Conservation (phyloP, 2,329 filamentous ascomycete species). For the Calonectria pseudoturangicola region DNA sequence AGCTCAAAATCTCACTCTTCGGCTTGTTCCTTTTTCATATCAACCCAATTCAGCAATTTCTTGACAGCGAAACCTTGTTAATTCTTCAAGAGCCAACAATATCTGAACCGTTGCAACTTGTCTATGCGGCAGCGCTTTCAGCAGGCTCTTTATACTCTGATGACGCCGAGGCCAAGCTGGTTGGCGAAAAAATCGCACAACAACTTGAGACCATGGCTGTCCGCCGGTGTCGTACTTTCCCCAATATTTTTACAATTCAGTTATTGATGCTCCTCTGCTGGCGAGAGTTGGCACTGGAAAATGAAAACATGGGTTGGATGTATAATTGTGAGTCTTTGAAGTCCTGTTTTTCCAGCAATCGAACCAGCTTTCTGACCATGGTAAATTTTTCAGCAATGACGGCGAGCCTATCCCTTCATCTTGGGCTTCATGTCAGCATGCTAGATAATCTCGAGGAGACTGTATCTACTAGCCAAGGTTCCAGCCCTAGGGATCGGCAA, state of each 20-base stretch:
- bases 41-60: conserved; percentile 18
- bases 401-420: conserved; percentile 23
- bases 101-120: not conserved
- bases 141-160: conserved; percentile 14
- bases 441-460: conserved; percentile 5
- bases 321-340: conserved; percentile 26
- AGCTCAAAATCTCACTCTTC: not conserved
- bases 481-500: not conserved
- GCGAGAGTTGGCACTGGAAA: conserved; percentile 22
- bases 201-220: not conserved
- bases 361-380: not conserved
- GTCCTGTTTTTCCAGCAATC: not conserved
- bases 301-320: conserved; percentile 34
- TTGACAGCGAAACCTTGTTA: not conserved
- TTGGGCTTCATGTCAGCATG: conserved; percentile 26
- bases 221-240: not conserved
- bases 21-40: not conserved
- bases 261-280: conserved; percentile 16
- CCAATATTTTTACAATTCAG: not conserved
- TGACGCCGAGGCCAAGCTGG: not conserved
- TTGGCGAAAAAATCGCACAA: not conserved
- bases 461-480: not conserved
- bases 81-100: not conserved
- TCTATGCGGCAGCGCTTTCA: not conserved
- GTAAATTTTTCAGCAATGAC: conserved; percentile 14